Evolutionary conservation across 2,329 filamentous ascomycete species (phyloP), one percentile per base, ranked within the genome.

Genomic region (Curvularia lunata): DNA sequence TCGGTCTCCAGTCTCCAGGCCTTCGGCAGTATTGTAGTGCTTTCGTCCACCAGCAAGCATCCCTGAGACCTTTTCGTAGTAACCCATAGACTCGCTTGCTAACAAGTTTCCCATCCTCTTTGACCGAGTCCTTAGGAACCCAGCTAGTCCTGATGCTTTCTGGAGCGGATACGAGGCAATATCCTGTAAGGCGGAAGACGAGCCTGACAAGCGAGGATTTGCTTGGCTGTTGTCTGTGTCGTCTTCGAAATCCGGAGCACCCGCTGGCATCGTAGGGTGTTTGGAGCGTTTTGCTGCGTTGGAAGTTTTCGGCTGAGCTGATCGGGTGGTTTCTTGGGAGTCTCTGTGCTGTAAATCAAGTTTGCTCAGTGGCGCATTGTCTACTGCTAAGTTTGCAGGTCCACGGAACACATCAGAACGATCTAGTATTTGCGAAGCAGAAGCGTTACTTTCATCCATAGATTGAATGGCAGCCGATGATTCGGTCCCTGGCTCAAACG

Each of bases 11-110:
- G 89, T 85, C 19, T 78, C 72, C 7, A 85, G 80, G 9, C 88
- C 82, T 13, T 91, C 87, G 21, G 84, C 85, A 19, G 92, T 90
- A 48, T 89, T 88, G 69, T 98, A 99, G 76, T 98, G 94, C 69
- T 89, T 92, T 67, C 89, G 88, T 12, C 91, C 91, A 32, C 95
- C 95, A 65, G 92, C 91, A 87, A 95, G 95, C 91, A 98, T 98
- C 37, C 92, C 94, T 0, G 94, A 96, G 0, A 98, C 93, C 76
- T 97, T 98, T 72, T 96, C 93, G 30, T 97, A 89, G 72, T 98
- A 98, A 1, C 92, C 92, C 88, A 97, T 96, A 0, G 94, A 96
- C 75, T 97, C 93, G 0, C 89, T 91, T 6, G 94, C 91, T 45
- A 98, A 79, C 8, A 96, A 79, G 27, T 83, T 91, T 59, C 91